Percentiles rank a stretch among this genome's conserved stretches.
Evolutionary conservation across 169 alveolate species (phyloP).

Genomic region (Theileria equi): DNA sequence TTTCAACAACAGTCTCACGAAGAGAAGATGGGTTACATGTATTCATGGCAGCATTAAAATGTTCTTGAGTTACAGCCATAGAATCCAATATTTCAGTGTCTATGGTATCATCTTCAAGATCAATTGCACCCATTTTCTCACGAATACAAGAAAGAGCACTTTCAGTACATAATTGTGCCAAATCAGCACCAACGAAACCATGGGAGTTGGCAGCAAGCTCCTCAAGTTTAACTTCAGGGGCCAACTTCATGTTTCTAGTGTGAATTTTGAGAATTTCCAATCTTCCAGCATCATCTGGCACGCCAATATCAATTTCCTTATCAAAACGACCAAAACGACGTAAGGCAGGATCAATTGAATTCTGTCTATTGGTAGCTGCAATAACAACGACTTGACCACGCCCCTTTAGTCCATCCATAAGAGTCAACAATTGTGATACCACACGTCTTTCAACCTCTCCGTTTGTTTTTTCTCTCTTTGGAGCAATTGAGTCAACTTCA

Average conservation of each 20-base stretch:
- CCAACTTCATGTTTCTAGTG: conserved; percentile 98
- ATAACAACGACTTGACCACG: conserved; percentile 99
- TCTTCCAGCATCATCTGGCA: conserved; percentile 99
- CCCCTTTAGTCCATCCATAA: conserved; percentile 99
- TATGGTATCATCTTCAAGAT: conserved; percentile 97
- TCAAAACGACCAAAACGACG: conserved; percentile 99
- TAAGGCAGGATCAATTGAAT: conserved; percentile 97
- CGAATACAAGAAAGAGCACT: conserved; percentile 98
- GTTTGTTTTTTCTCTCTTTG: conserved; percentile 98
- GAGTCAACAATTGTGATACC: conserved; percentile 96
- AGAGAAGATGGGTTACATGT: conserved; percentile 95
- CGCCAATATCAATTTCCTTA: conserved; percentile 98
- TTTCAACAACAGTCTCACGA: conserved; percentile 97
- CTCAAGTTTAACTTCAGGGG: conserved; percentile 96
- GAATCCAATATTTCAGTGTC: conserved; percentile 97
- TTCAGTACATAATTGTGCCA: conserved; percentile 97
- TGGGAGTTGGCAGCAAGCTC: conserved; percentile 98
- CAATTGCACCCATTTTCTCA: conserved; percentile 99
- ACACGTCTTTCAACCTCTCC: conserved; percentile 99
- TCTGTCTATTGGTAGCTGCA: conserved; percentile 98
- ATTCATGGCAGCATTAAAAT: conserved; percentile 95
- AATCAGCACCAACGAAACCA: conserved; percentile 98
- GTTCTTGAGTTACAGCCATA: conserved; percentile 98
- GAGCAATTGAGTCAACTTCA: conserved; percentile 99
- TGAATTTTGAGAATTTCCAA: conserved; percentile 97